A percentile compares a stretch with the other conserved stretches of the same genome.
These are phyloP conservation scores for Penicillium salamii DNA, from an alignment of 495 filamentous ascomycete genomes.

Conservation along the genomic window DNA sequence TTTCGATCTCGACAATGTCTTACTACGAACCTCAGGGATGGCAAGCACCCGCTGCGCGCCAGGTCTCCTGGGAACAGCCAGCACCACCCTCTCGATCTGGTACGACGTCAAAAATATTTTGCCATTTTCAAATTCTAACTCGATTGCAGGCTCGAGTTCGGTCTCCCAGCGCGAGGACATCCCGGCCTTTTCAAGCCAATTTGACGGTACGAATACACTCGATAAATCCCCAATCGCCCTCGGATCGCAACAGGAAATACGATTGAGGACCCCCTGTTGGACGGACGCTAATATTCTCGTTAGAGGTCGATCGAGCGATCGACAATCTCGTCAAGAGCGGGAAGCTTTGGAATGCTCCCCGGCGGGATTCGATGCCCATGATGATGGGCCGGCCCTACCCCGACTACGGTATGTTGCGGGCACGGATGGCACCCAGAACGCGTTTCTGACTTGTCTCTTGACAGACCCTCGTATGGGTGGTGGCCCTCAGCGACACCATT, in stretches of 20 bases:
- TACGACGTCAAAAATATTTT: conserved; percentile 33
- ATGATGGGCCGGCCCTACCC: conserved; percentile 63
- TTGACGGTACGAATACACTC: conserved; percentile 69
- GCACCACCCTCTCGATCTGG: conserved; percentile 85
- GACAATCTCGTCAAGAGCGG: conserved; percentile 96
- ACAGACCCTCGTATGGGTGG: conserved; percentile 51
- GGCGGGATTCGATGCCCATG: conserved; percentile 83
- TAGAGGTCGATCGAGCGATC: conserved; percentile 93
- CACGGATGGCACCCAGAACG: conserved; percentile 13
- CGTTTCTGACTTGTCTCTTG: conserved; percentile 24
- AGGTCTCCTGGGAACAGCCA: conserved; percentile 78
- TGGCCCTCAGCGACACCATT: conserved; percentile 68
- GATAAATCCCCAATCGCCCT: not conserved
- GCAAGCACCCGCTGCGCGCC: conserved; percentile 62
- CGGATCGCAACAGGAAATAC: not conserved
- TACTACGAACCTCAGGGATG: conserved; percentile 86
- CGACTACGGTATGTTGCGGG: conserved; percentile 49
- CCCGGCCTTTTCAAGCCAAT: conserved; percentile 79
- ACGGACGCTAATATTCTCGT: conserved; percentile 9
- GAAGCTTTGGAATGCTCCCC: conserved; percentile 78
- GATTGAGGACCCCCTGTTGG: not conserved
- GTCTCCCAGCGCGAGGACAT: conserved; percentile 73
- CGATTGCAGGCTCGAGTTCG: conserved; percentile 66
- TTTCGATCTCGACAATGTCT: conserved; percentile 59
- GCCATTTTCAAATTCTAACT: not conserved